phyloP scores from a whole-genome alignment of 441 rosid species.

The Flueggea neowawraea region DNA sequence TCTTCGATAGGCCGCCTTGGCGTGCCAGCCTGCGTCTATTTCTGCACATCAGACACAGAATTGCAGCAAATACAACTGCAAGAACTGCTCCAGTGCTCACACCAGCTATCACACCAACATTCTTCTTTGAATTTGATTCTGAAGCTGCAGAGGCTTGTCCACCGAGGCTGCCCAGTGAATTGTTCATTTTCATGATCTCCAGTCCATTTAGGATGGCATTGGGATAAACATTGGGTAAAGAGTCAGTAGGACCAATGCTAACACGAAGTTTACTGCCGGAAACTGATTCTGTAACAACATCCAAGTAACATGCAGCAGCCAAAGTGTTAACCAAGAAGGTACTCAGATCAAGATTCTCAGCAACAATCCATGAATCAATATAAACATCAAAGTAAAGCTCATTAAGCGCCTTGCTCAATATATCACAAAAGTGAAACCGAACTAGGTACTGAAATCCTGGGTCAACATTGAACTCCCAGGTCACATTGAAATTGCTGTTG shows the following conservation, averaged over 20 bases:
- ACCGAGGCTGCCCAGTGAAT: conserved; percentile 56
- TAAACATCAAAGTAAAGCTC: conserved; percentile 67
- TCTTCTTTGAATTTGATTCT: conserved; percentile 39
- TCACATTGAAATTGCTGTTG: conserved; percentile 63
- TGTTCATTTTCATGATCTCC: conserved; percentile 93
- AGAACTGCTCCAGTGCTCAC: conserved; percentile 36
- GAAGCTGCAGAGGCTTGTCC: conserved; percentile 21
- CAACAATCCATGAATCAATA: conserved; percentile 43
- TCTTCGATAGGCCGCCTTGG: conserved; percentile 66
- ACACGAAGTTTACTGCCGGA: conserved; percentile 40
- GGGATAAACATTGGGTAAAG: conserved; percentile 29
- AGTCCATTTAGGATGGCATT: conserved; percentile 79
- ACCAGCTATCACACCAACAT: conserved; percentile 47
- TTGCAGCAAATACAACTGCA: conserved; percentile 37
- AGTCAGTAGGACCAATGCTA: conserved; percentile 62
- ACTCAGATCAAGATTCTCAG: conserved; percentile 54
- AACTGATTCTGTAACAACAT: conserved; percentile 37
- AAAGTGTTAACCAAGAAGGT: conserved; percentile 13
- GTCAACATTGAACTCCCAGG: conserved; percentile 76
- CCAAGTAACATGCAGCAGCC: conserved; percentile 54
- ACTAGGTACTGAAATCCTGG: conserved; percentile 68
- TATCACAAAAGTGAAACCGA: conserved; percentile 88
- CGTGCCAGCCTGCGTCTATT: conserved; percentile 39
- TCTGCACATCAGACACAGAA: conserved; percentile 43
- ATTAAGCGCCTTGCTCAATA: conserved; percentile 43